phyloP scores from a whole-genome alignment of 371 early-diverging fungal species.

The Saksenaea oblongispora region DNA sequence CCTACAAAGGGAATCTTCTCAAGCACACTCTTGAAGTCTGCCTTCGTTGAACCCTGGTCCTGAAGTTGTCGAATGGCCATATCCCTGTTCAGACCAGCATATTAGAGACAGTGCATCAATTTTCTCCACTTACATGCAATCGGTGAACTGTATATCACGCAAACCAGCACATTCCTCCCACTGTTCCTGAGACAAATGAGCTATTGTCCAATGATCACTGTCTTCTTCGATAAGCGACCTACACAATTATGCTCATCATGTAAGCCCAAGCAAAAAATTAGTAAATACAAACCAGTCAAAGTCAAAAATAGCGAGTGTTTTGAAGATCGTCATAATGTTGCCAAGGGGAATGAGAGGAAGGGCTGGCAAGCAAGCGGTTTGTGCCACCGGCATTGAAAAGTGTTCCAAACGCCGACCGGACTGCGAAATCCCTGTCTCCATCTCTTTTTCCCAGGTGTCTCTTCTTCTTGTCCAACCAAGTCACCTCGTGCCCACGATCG shows the following conservation, averaged over 20 bases:
- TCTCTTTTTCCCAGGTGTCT: not conserved
- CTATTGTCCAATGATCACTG: constrained; percentile 66
- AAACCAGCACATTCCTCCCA: constrained; percentile 28
- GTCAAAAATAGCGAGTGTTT: constrained; percentile 65
- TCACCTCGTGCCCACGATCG: not conserved
- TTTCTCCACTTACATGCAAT: constrained; percentile 57
- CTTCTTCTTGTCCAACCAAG: not conserved
- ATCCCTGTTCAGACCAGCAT: constrained; percentile 30
- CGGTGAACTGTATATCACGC: constrained; percentile 65
- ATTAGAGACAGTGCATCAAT: not conserved
- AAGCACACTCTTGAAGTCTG: constrained; percentile 52
- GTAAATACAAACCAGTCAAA: constrained; percentile 64
- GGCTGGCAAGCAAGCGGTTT: not conserved
- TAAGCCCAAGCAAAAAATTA: not conserved
- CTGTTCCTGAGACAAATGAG: constrained; percentile 42
- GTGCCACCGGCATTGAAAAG: not conserved
- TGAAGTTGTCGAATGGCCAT: constrained; percentile 56
- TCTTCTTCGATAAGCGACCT: constrained; percentile 78
- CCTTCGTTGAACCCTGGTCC: constrained; percentile 47
- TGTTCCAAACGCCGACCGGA: constrained; percentile 1
- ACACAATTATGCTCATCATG: not conserved
- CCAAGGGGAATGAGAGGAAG: not conserved
- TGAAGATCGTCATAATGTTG: not conserved
- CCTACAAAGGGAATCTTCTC: constrained; percentile 66
- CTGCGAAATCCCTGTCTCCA: not conserved